Evolutionary conservation across 2,329 filamentous ascomycete genomes (phyloP), one percentile per base, ranked within the genome.

Genomic region (Gnomoniopsis smithogilvyi): DNA sequence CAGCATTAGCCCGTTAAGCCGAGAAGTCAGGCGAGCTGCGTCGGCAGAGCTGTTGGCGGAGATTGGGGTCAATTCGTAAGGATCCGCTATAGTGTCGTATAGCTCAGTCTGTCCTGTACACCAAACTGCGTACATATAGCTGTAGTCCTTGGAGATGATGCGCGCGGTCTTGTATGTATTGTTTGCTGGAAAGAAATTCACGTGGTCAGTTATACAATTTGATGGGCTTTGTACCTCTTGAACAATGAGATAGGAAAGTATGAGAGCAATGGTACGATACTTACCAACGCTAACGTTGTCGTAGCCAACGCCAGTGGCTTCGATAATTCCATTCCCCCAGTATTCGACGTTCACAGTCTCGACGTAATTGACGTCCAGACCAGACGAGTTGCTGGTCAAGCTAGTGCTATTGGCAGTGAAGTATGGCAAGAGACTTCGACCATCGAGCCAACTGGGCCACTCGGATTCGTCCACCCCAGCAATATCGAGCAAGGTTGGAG

Each of bases 61-160:
- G 1, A 81, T 64, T 53, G 85, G 86, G 48, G 71, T 64, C 22
- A 81, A 69, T 66, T 87, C 80, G 33, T 76, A 74, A 1, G 80
- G 81, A 58, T 85, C 83, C 26, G 73, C 83, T 65, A 75, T 80
- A 43, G 88, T 66, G 62, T 89, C 79, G 67, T 89, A 90, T 2
- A 88, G 77, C 68, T 90, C 86, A 57, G 84, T 81, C 66, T 89
- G 86, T 54, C 85, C 84, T 15, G 73, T 87, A 66, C 88, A 90
- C 86, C 87, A 90, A 0, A 89, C 84, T 0, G 84, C 80, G 65
- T 90, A 90, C 62, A 85, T 84, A 6, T 89, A 68, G 65, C 80
- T 83, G 66, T 89, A 89, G 4, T 73, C 70, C 2, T 78, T 67
- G 0, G 78, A 73, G 3, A 84, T 74, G 6, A 88, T 70, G n/a